Conservation (phyloP, 495 filamentous ascomycete genomes). For the Ascodesmis nigricans region DNA sequence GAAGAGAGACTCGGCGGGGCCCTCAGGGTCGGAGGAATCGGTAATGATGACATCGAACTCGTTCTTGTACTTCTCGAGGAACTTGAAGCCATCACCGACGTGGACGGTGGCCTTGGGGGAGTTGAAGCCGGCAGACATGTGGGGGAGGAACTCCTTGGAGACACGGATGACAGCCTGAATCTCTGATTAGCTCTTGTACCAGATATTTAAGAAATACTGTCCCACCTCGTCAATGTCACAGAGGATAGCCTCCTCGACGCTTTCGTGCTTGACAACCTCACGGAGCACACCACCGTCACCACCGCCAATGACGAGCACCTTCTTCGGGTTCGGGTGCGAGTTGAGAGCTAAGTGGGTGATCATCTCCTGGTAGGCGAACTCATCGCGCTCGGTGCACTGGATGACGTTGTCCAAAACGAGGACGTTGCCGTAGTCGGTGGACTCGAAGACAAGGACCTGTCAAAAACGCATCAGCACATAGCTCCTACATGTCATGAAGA, state of each 20-base stretch:
- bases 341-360: slow-evolving; percentile 98
- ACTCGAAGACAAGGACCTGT: slow-evolving; percentile 66
- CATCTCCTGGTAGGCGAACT: slow-evolving; percentile 99
- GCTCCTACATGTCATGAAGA: neutral
- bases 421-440: slow-evolving; percentile 84
- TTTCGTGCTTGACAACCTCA: slow-evolving; percentile 94
- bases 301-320: slow-evolving; percentile 92
- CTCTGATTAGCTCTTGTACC: neutral
- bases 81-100: slow-evolving; percentile 96
- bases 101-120: slow-evolving; percentile 80
- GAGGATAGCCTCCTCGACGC: slow-evolving; percentile 49
- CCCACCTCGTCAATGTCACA: slow-evolving; percentile 95
- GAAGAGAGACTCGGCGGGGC: slow-evolving; percentile 87
- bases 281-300: slow-evolving; percentile 93
- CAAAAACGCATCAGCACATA: neutral
- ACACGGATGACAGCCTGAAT: slow-evolving; percentile 80
- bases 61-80: slow-evolving; percentile 76
- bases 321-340: slow-evolving; percentile 92
- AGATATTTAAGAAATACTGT: neutral
- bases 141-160: slow-evolving; percentile 92
- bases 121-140: slow-evolving; percentile 79
- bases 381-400: slow-evolving; percentile 92
- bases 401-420: slow-evolving; percentile 98
- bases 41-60: slow-evolving; percentile 99
- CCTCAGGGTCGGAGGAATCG: slow-evolving; percentile 91